Percentiles rank a stretch among this genome's conserved stretches.
These are phyloP conservation scores for Torrubiellomyces zombiae DNA, from an alignment of 2,329 filamentous ascomycete genomes.

Conservation along the genomic window DNA sequence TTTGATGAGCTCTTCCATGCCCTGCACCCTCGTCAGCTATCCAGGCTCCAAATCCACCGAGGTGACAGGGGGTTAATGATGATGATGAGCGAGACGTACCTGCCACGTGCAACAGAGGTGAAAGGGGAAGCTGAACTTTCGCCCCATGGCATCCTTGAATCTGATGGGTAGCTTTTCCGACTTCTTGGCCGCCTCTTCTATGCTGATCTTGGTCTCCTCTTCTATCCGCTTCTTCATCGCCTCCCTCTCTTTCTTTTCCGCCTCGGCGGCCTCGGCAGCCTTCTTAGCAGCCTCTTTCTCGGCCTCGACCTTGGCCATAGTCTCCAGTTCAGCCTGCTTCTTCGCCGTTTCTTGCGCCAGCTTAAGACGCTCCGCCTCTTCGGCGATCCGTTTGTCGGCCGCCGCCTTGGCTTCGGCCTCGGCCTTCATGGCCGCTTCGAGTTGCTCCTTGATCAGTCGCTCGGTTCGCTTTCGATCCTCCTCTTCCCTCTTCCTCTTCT, in stretches of 20 bases:
- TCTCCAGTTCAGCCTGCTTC: conserved; percentile 21
- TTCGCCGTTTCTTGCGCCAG: conserved; percentile 21
- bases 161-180: conserved; percentile 60
- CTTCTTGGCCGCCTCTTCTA: conserved; percentile 30
- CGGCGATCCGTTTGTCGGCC: conserved; percentile 23
- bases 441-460: conserved; percentile 23
- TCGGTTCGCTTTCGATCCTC: conserved; percentile 26
- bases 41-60: background rate
- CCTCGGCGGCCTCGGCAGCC: conserved; percentile 22
- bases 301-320: conserved; percentile 20
- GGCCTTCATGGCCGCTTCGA: conserved; percentile 25
- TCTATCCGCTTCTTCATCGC: conserved; percentile 44
- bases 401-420: conserved; percentile 24
- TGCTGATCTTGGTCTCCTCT: conserved; percentile 33
- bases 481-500: conserved; percentile 21
- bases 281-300: conserved; percentile 24
- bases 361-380: conserved; percentile 24
- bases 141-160: conserved; percentile 80
- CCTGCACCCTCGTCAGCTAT: conserved; percentile 25
- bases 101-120: conserved; percentile 70
- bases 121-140: conserved; percentile 87
- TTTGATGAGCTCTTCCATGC: conserved; percentile 74
- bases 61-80: background rate
- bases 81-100: conserved; percentile 31
- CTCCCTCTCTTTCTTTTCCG: conserved; percentile 38